Conservation (phyloP, 768 basidiomycete genomes). For the Mycena polygramma region DNA sequence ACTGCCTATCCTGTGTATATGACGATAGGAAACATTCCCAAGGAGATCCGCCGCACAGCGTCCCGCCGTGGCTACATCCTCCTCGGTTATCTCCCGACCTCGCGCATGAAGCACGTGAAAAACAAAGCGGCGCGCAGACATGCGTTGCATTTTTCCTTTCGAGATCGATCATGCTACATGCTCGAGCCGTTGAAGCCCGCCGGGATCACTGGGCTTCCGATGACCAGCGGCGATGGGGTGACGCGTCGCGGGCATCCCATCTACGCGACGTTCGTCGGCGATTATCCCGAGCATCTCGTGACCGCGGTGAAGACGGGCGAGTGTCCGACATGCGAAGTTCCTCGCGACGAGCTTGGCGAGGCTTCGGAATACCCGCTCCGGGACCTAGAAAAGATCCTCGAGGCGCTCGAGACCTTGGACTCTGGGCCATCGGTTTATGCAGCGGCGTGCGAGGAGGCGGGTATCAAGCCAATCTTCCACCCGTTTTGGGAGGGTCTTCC, state of each 20-base stretch:
- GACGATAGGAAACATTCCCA: background rate
- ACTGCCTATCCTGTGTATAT: too few species aligned
- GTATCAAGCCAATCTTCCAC: background rate
- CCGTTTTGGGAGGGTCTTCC: slow-evolving; percentile 1
- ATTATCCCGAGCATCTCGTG: slow-evolving; percentile 2
- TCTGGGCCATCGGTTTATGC: background rate
- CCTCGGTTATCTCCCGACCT: background rate
- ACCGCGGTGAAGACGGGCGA: background rate
- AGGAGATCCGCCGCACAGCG: background rate
- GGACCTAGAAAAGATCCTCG: background rate
- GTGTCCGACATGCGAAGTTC: background rate
- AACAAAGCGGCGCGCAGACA: too few species aligned
- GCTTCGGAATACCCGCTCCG: background rate
- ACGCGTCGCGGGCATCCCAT: background rate
- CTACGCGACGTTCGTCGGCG: background rate
- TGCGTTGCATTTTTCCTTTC: too few species aligned
- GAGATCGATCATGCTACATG: too few species aligned
- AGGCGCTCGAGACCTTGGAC: background rate
- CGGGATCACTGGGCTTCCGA: background rate
- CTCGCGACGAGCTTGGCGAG: background rate
- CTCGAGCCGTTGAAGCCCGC: background rate
- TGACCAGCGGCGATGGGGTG: background rate
- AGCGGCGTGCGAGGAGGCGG: background rate
- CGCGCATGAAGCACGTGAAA: slow-evolving; percentile 2
- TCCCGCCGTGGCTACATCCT: background rate